These are phyloP conservation scores for Diversispora eburnea DNA, from an alignment of 192 early-diverging fungal genomes.

Conservation along the genomic window DNA sequence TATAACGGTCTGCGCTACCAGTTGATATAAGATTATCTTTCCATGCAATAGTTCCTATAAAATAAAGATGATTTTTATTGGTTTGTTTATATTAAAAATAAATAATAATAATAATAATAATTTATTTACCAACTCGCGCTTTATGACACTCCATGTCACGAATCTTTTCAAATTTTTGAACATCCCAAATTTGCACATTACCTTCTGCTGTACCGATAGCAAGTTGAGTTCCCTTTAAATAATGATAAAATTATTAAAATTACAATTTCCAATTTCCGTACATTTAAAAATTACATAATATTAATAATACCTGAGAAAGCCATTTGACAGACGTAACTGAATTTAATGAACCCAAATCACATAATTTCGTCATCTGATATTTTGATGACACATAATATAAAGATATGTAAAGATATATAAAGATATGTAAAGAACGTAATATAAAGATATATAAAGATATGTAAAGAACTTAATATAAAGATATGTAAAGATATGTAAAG, in stretches of 20 bases:
- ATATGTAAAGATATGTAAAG: no score
- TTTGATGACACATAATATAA: background rate
- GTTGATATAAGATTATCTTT: conserved; percentile 60
- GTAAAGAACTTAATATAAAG: no score
- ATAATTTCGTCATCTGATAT: conserved; percentile 42
- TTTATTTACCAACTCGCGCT: conserved; percentile 54
- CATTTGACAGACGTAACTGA: conserved; percentile 77
- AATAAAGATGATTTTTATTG: background rate
- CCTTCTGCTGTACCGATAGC: conserved; percentile 75
- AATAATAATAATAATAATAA: background rate
- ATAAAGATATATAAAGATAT: no score
- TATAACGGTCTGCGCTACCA: conserved; percentile 71
- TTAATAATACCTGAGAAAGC: conserved; percentile 50
- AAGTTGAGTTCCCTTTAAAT: conserved; percentile 47
- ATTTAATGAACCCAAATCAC: conserved; percentile 40
- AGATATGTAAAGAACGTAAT: no score
- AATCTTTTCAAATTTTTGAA: conserved; percentile 37
- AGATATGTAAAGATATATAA: no score
- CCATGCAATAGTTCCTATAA: conserved; percentile 58
- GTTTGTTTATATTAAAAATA: background rate
- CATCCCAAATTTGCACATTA: conserved; percentile 69
- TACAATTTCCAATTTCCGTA: background rate
- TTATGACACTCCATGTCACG: conserved; percentile 44
- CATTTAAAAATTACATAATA: background rate
- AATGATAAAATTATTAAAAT: background rate